Percentiles rank a stretch among this genome's conserved stretches.
Conservation (phyloP, 345 rosid genomes). For the Arabis hirsuta region DNA sequence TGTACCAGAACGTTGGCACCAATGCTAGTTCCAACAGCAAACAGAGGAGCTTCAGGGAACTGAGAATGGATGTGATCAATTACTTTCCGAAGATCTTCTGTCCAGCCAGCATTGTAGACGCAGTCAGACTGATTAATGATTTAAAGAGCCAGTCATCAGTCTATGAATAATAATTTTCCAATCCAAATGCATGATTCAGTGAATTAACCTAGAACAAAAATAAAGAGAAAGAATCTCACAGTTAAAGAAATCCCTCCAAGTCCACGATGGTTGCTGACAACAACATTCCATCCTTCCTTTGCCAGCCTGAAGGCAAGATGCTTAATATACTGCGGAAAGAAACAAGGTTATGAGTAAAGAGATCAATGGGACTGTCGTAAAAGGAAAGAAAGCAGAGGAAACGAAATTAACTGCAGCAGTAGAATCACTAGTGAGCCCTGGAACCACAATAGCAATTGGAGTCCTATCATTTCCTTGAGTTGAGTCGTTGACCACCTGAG, state of each 20-base stretch:
- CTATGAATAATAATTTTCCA: neutral
- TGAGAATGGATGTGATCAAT: slow-evolving; percentile 61
- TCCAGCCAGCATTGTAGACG: slow-evolving; percentile 95
- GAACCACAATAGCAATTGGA: slow-evolving; percentile 69
- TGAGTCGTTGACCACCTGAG: slow-evolving; percentile 41
- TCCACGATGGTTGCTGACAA: slow-evolving; percentile 90
- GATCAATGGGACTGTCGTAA: neutral
- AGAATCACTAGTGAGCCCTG: slow-evolving; percentile 82
- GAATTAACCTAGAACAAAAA: neutral
- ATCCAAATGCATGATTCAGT: slow-evolving; percentile 12
- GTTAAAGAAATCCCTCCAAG: slow-evolving; percentile 88
- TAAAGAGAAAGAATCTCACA: slow-evolving; percentile 51
- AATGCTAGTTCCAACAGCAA: slow-evolving; percentile 87
- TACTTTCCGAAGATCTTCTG: slow-evolving; percentile 73
- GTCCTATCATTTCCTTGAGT: slow-evolving; percentile 49
- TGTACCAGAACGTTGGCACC: slow-evolving; percentile 90
- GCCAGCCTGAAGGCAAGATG: slow-evolving; percentile 71
- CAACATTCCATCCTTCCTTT: slow-evolving; percentile 80
- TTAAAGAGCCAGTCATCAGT: slow-evolving; percentile 15
- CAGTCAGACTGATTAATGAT: slow-evolving; percentile 69
- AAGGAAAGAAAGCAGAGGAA: neutral
- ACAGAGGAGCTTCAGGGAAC: slow-evolving; percentile 80
- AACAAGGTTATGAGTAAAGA: neutral
- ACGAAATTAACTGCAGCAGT: slow-evolving; percentile 56
- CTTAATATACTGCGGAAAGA: slow-evolving; percentile 63